phyloP scores from a whole-genome alignment of 208 protist species.

The Acanthamoeba triangularis region DNA sequence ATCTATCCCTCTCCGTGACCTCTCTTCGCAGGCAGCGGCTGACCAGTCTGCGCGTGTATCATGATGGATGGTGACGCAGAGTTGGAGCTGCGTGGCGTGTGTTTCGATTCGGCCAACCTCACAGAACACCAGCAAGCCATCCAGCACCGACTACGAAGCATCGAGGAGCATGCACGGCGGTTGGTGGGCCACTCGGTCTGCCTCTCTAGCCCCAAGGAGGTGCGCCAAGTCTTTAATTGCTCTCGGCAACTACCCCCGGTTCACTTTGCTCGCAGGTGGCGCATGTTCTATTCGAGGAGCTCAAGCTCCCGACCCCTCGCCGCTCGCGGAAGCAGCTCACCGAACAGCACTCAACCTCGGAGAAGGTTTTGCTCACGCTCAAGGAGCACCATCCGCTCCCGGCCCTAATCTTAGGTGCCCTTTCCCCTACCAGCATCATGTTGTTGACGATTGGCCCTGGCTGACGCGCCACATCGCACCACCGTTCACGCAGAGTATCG shows the following conservation, averaged over 20 bases:
- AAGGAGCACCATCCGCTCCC: constrained; percentile 14
- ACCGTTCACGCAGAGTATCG: not conserved
- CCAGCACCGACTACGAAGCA: not conserved
- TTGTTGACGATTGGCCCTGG: not conserved
- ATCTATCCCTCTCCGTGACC: not conserved
- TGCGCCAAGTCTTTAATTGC: not conserved
- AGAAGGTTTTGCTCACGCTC: constrained; percentile 31
- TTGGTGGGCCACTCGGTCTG: constrained; percentile 27
- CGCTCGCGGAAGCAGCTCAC: constrained; percentile 48
- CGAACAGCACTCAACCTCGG: constrained; percentile 13
- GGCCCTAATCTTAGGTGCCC: not conserved
- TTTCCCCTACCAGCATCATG: not conserved
- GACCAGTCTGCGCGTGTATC: not conserved
- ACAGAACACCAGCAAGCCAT: constrained; percentile 4
- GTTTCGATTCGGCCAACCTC: constrained; percentile 17
- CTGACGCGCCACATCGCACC: not conserved
- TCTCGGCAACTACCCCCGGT: not conserved
- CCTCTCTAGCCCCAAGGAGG: constrained; percentile 64
- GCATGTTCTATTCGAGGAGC: constrained; percentile 69
- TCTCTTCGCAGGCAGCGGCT: not conserved
- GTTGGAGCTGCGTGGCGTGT: constrained; percentile 41
- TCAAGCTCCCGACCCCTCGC: constrained; percentile 57
- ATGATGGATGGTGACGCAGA: not conserved
- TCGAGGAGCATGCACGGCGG: constrained; percentile 2
- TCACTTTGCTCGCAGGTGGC: constrained; percentile 19